Percentiles rank a stretch among this genome's conserved stretches.
Evolutionary conservation across 176 grass and related monocot genomes (phyloP).

Genomic region (Oryza officinalis): DNA sequence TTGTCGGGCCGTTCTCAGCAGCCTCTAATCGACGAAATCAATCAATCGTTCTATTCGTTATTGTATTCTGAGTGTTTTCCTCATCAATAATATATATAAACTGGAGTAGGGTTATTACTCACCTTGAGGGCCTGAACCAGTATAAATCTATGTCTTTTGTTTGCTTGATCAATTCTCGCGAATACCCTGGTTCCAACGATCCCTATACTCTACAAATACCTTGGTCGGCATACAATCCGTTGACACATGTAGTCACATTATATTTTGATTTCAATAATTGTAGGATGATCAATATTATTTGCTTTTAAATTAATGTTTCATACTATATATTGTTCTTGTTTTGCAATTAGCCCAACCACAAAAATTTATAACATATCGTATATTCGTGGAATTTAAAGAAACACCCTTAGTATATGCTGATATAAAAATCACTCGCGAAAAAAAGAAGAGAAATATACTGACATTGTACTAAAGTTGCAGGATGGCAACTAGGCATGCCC

Average conservation of each 20-base stretch:
- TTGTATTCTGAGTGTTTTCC: too few species aligned
- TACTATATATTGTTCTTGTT: background rate
- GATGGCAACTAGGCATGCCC: background rate
- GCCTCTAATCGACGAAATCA: too few species aligned
- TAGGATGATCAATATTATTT: background rate
- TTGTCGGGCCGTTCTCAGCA: too few species aligned
- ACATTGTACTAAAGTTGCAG: background rate
- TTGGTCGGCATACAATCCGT: too few species aligned
- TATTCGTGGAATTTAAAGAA: background rate
- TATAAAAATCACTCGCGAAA: background rate
- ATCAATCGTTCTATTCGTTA: too few species aligned
- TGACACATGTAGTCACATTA: background rate
- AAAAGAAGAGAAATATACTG: background rate
- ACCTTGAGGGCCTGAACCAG: too few species aligned
- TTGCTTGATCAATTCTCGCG: too few species aligned
- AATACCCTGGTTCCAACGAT: too few species aligned
- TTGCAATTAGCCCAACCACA: background rate
- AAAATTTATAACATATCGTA: background rate
- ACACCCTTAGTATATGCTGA: background rate
- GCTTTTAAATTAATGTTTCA: background rate
- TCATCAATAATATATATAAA: too few species aligned
- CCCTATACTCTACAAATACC: too few species aligned
- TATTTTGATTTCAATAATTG: conserved; percentile 14
- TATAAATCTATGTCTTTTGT: too few species aligned
- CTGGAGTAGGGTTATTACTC: too few species aligned